A percentile compares a stretch with the other conserved stretches of the same genome.
phyloP scores from a whole-genome alignment of 306 rosid species.

The Trifolium pratense region DNA sequence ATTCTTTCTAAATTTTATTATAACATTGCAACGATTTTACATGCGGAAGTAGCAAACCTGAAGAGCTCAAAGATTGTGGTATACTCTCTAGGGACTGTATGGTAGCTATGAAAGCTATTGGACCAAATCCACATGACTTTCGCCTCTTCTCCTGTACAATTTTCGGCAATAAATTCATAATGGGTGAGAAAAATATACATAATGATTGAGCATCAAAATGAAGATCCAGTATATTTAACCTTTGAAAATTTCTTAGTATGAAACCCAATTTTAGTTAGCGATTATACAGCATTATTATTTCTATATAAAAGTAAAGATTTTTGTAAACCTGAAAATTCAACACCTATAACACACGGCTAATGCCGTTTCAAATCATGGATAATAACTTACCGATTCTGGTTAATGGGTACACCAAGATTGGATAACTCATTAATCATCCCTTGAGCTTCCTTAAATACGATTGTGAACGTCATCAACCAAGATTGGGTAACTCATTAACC shows the following conservation, averaged over 20 bases:
- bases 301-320: background rate
- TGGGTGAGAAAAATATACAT: conserved; percentile 15
- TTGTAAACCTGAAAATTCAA: background rate
- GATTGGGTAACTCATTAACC: conserved; percentile 1
- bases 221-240: conserved; percentile 12
- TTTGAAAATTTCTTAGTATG: conserved; percentile 23
- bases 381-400: background rate
- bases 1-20: conserved; percentile 25
- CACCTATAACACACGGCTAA: background rate
- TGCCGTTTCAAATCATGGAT: background rate
- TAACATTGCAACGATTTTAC: conserved; percentile 15
- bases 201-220: conserved; percentile 33
- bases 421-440: background rate
- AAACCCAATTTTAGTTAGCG: conserved; percentile 14
- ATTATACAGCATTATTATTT: conserved; percentile 5
- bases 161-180: conserved; percentile 32
- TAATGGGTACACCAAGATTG: conserved; percentile 14
- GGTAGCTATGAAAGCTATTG: conserved; percentile 78
- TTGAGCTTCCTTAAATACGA: background rate
- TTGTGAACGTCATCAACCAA: background rate
- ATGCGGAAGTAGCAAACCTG: conserved; percentile 64
- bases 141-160: conserved; percentile 68
- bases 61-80: conserved; percentile 82
- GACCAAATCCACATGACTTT: conserved; percentile 79
- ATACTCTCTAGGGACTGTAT: conserved; percentile 74